These are phyloP conservation scores for Tylopilus plumbeoviolaceoides DNA, from an alignment of 768 basidiomycete species.

Conservation along the genomic window DNA sequence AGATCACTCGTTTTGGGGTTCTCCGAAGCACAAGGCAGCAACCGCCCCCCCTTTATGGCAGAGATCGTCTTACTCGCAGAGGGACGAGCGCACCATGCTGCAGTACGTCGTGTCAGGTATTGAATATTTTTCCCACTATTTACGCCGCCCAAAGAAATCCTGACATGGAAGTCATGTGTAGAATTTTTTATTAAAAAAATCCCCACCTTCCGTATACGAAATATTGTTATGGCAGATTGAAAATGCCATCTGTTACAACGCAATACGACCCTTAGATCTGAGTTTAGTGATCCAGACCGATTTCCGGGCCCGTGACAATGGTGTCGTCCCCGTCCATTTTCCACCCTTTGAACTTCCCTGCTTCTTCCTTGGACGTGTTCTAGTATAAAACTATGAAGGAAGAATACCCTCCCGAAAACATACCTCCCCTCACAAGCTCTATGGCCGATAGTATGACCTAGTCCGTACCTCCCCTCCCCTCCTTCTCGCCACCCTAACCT, in stretches of 20 bases:
- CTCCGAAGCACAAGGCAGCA: slow-evolving; percentile 18
- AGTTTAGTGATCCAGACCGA: slow-evolving; percentile 55
- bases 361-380: slow-evolving; percentile 24
- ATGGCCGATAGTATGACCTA: slow-evolving; percentile 55
- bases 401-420: slow-evolving; percentile 32
- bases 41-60: slow-evolving; percentile 18
- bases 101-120: slow-evolving; percentile 9
- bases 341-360: slow-evolving; percentile 33
- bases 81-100: neutral
- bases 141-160: neutral
- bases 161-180: slow-evolving; percentile 30
- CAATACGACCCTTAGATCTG: slow-evolving; percentile 73
- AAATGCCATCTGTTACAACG: slow-evolving; percentile 42
- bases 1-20: slow-evolving; percentile 22
- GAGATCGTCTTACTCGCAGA: slow-evolving; percentile 24
- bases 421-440: slow-evolving; percentile 37
- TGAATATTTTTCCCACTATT: slow-evolving; percentile 18
- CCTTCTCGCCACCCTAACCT: slow-evolving; percentile 15
- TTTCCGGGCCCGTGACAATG: slow-evolving; percentile 40
- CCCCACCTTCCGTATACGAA: slow-evolving; percentile 41
- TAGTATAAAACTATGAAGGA: slow-evolving; percentile 51
- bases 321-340: slow-evolving; percentile 37
- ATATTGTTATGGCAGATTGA: slow-evolving; percentile 37
- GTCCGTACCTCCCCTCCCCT: slow-evolving; percentile 35
- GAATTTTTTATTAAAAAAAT: slow-evolving; percentile 40